These are phyloP conservation scores for Tricholoma saponaceum DNA, from an alignment of 768 basidiomycete genomes.

Conservation along the genomic window DNA sequence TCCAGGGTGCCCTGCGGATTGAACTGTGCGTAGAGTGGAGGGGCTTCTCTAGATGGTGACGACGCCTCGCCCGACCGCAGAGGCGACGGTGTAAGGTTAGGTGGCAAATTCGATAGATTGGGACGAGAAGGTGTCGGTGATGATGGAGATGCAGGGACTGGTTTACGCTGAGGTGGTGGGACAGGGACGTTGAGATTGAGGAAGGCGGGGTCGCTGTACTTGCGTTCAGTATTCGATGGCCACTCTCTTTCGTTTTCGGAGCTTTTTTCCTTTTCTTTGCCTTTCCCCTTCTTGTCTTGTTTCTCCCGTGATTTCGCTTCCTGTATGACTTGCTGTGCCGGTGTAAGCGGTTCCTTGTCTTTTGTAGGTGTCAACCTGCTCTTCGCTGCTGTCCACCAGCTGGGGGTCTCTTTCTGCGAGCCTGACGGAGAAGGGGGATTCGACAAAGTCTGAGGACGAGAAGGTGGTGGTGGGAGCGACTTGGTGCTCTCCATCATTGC, in stretches of 20 bases:
- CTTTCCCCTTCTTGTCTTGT: constrained; percentile 40
- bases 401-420: constrained; percentile 56
- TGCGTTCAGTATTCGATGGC: constrained; percentile 50
- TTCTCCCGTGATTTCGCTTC: constrained; percentile 69
- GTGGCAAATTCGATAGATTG: constrained; percentile 41
- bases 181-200: constrained; percentile 48
- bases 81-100: constrained; percentile 63
- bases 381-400: constrained; percentile 78
- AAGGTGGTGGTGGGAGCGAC: constrained; percentile 54
- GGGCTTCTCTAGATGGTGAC: constrained; percentile 54
- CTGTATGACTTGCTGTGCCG: constrained; percentile 77
- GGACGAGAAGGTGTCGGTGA: constrained; percentile 65
- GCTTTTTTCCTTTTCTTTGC: constrained; percentile 42
- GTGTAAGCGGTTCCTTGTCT: constrained; percentile 68
- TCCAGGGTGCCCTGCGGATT: constrained; percentile 68
- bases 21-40: constrained; percentile 78
- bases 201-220: constrained; percentile 54
- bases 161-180: constrained; percentile 35
- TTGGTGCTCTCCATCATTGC: constrained; percentile 62
- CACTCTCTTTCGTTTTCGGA: constrained; percentile 52
- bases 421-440: constrained; percentile 60
- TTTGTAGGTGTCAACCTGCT: constrained; percentile 76
- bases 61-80: constrained; percentile 47
- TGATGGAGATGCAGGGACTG: constrained; percentile 50
- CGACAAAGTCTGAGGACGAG: constrained; percentile 50